Conservation (phyloP, 225 moss, liverwort and hornwort genomes). For the Pseudisothecium myosuroides region DNA sequence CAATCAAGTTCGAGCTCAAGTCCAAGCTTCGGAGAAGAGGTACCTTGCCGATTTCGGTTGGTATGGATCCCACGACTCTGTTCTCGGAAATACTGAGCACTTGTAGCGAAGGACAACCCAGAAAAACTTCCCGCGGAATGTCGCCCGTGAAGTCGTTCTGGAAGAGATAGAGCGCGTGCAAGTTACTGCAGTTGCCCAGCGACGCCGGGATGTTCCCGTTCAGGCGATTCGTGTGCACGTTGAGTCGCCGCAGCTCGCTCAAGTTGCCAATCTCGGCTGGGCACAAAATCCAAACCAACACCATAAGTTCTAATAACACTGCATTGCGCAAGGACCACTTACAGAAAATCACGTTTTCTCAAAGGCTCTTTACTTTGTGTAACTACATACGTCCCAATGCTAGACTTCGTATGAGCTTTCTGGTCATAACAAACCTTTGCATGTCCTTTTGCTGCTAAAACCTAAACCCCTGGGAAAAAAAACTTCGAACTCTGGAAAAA, state of each 20-base stretch:
- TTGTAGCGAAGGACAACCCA: conserved; percentile 33
- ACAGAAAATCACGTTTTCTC: no score
- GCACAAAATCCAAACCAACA: neutral
- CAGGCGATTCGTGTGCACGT: conserved; percentile 56
- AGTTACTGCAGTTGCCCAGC: conserved; percentile 50
- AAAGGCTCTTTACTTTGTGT: neutral
- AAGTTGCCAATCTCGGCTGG: conserved; percentile 60
- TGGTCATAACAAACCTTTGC: neutral
- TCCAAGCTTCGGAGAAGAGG: conserved; percentile 39
- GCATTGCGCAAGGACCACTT: neutral
- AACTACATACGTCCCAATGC: neutral
- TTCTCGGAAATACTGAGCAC: conserved; percentile 48
- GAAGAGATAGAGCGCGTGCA: conserved; percentile 57
- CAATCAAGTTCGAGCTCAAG: conserved; percentile 42
- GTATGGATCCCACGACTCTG: conserved; percentile 51
- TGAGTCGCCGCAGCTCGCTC: conserved; percentile 58
- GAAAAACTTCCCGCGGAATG: conserved; percentile 37
- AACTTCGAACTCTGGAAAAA: neutral
- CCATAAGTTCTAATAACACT: neutral
- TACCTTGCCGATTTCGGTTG: conserved; percentile 42
- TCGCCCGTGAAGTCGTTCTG: conserved; percentile 58
- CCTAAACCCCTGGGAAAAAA: neutral
- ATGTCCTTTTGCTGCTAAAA: neutral
- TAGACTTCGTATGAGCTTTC: neutral
- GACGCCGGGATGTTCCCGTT: conserved; percentile 66